phyloP scores from a whole-genome alignment of 192 early-diverging fungal species.

The Backusella psychrophila region DNA sequence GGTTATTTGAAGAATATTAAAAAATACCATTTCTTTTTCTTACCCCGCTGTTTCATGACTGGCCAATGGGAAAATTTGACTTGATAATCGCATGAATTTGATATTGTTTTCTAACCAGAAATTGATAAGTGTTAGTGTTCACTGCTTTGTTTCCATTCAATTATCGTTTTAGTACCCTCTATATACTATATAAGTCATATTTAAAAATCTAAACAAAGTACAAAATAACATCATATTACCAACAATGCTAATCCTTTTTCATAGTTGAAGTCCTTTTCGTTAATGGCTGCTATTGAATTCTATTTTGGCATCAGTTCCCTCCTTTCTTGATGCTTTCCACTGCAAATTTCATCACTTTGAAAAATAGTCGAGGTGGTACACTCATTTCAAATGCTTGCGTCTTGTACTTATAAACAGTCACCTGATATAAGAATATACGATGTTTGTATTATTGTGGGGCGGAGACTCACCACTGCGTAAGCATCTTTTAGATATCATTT shows the following conservation, averaged over 20 bases:
- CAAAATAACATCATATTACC: background rate
- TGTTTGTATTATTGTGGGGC: too few species aligned
- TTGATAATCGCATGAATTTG: conserved; percentile 47
- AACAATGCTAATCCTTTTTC: conserved; percentile 34
- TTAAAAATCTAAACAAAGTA: background rate
- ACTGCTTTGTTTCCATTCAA: conserved; percentile 42
- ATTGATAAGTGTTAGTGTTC: background rate
- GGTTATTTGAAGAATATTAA: background rate
- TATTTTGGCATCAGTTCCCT: background rate
- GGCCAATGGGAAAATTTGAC: conserved; percentile 49
- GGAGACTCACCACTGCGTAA: too few species aligned
- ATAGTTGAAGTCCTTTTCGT: conserved; percentile 36
- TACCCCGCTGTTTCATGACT: conserved; percentile 43
- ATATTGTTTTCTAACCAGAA: conserved; percentile 31
- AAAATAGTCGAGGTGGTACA: too few species aligned
- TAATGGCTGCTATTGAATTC: conserved; percentile 29
- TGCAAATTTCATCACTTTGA: too few species aligned
- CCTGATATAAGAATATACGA: too few species aligned
- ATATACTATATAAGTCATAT: conserved; percentile 18
- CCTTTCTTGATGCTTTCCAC: background rate
- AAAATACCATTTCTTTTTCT: background rate
- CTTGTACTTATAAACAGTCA: too few species aligned
- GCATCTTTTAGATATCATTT: too few species aligned
- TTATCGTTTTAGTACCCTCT: conserved; percentile 30
- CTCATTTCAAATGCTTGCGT: too few species aligned